Base-by-base conservation (phyloP, 495 filamentous ascomycete genomes). In the Talaromyces trachyspermus region DNA sequence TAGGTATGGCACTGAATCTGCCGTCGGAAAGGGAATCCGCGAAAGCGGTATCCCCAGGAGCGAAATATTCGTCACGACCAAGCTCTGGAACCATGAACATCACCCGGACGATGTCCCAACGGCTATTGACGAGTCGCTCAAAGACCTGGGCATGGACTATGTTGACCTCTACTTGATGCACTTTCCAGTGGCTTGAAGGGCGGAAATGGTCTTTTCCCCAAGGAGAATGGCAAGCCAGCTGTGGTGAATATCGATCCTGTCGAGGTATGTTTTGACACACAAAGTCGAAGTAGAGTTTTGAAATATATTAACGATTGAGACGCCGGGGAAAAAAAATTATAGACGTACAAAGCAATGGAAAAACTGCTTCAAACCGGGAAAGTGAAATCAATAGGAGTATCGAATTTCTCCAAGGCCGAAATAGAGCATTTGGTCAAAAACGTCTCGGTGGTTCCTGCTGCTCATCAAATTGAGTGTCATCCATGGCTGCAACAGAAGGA, bases 101-200 rank as follows among this genome's bases (percentile, higher is more conserved):
- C 76, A 79, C 43, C 76, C 79, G 1, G 72, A 79, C 22, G 78
- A 80, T 37, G 84, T 83, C 2, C 63, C 59, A 23, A 61, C 62
- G 9, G 80, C 83, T n/a, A 56, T 80, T 47, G 68, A 80, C 40
- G 69, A 78, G 48, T 79, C 83, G 4, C 64, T 87, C 11, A 59
- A 70, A 22, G 77, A 84, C 50, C 72, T 86, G 27, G 72, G 64
- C 1, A 52, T 82, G 14, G 78, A 81, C 35, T 87, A 87, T 56
- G 64, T 88, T 35, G 84, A 88, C 57, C 67, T 87, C 5, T 86
- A 74, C 50, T 61, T 85, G 48, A 85, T 88, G 51, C 85, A 88
- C 62, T 88, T 74, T 73, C 81, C 78, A 2, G 69, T 75, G 7
- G 70, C 77, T 0, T 79, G 74, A 53, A 62, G 65, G 43, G 54